phyloP scores from a whole-genome alignment of 768 basidiomycete species.

The Auricularia auricula-judae region DNA sequence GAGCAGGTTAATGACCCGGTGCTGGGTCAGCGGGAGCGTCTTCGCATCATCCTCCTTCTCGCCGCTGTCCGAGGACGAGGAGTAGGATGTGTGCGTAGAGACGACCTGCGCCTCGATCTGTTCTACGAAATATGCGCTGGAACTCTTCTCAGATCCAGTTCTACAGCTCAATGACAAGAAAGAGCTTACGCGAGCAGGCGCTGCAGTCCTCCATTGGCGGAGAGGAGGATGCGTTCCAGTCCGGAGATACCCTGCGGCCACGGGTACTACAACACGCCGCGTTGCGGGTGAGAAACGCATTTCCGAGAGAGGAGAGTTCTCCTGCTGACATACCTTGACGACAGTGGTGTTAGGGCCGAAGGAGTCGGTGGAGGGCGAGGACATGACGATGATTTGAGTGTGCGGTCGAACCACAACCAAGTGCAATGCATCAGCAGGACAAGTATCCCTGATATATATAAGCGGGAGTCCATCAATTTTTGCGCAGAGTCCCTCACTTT shows the following conservation, averaged over 20 bases:
- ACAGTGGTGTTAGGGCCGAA: not conserved
- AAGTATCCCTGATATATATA: not conserved
- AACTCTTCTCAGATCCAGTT: not conserved
- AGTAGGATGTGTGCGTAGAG: constrained; percentile 34
- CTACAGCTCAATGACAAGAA: not conserved
- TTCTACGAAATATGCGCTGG: constrained; percentile 53
- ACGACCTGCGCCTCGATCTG: constrained; percentile 49
- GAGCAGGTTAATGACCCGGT: constrained; percentile 52
- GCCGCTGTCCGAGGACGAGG: not conserved
- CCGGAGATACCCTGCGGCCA: constrained; percentile 42
- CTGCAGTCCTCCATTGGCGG: constrained; percentile 62
- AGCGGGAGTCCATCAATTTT: not conserved
- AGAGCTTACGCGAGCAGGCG: constrained; percentile 46
- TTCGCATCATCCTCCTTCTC: not conserved
- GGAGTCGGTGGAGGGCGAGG: not conserved
- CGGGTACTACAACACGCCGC: constrained; percentile 27
- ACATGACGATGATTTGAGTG: not conserved
- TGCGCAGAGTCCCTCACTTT: not conserved
- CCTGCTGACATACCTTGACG: not conserved
- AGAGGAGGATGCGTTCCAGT: constrained; percentile 55
- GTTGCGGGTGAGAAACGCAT: constrained; percentile 6
- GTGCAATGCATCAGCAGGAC: not conserved
- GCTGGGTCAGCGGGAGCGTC: constrained; percentile 40
- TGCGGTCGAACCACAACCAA: not conserved
- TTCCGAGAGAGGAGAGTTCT: not conserved